These are phyloP conservation scores for Chionographis japonica DNA, from an alignment of 106 monocot genomes.

Conservation along the genomic window DNA sequence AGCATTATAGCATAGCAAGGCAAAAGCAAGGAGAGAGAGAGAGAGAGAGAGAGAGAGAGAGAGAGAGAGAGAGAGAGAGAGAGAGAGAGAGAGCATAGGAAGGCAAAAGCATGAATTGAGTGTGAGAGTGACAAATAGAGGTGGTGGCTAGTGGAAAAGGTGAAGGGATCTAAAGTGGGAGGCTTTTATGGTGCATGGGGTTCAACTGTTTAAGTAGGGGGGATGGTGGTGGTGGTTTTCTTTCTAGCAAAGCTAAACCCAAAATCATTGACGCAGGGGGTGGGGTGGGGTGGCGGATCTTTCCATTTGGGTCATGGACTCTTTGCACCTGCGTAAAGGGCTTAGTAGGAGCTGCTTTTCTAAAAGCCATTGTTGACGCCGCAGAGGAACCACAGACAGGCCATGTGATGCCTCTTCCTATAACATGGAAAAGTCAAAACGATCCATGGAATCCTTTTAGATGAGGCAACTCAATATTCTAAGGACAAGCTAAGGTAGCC, in stretches of 20 bases:
- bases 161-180: not conserved
- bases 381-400: conserved; percentile 17
- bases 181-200: not conserved
- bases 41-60: conserved; percentile 2
- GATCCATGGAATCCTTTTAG: conserved; percentile 21
- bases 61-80: not conserved
- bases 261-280: not conserved
- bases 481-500: not conserved
- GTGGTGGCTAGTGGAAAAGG: conserved; percentile 5
- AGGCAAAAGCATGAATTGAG: conserved; percentile 3
- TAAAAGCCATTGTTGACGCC: conserved; percentile 14
- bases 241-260: conserved; percentile 8
- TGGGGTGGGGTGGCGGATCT: not conserved
- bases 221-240: not conserved
- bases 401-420: conserved; percentile 33
- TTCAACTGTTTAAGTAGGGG: not conserved
- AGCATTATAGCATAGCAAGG: not conserved
- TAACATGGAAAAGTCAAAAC: conserved; percentile 30
- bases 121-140: conserved; percentile 14
- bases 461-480: conserved; percentile 8
- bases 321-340: not conserved
- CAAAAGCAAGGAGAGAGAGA: not conserved
- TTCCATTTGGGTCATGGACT: conserved; percentile 11
- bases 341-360: conserved; percentile 11
- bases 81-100: conserved; percentile 1